A percentile compares a stretch with the other conserved stretches of the same genome.
Conservation (phyloP, 768 basidiomycete species). For the Tylopilus sp. region DNA sequence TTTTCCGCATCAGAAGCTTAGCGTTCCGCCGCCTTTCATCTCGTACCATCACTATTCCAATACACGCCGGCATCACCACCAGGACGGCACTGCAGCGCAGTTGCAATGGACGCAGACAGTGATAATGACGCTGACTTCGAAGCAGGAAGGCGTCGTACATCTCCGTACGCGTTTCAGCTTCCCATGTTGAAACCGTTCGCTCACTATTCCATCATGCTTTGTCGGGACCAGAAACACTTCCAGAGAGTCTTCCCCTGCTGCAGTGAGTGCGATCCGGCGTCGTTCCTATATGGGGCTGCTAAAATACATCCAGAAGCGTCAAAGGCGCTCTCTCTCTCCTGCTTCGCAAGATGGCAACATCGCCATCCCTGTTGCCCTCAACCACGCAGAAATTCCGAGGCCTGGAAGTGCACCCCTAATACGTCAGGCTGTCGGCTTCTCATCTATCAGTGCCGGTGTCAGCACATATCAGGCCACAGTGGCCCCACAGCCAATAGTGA, state of each 20-base stretch:
- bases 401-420: slow-evolving; percentile 48
- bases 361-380: slow-evolving; percentile 36
- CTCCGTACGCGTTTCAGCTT: slow-evolving; percentile 32
- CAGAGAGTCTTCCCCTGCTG: slow-evolving; percentile 50
- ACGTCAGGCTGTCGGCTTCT: slow-evolving; percentile 57
- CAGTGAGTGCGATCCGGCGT: slow-evolving; percentile 33
- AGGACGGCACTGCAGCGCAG: background rate
- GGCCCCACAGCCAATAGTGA: slow-evolving; percentile 18
- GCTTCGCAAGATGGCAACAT: slow-evolving; percentile 48
- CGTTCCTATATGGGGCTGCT: background rate
- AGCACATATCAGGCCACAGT: slow-evolving; percentile 30
- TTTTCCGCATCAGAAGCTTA: background rate
- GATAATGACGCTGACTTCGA: slow-evolving; percentile 24
- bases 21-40: background rate
- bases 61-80: background rate
- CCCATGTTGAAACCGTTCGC: background rate
- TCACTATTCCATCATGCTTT: background rate
- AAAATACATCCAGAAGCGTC: slow-evolving; percentile 33
- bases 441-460: slow-evolving; percentile 28
- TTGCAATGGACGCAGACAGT: slow-evolving; percentile 13
- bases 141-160: slow-evolving; percentile 35
- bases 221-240: slow-evolving; percentile 51
- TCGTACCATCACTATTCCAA: too few relatives aligned
- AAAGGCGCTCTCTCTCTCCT: slow-evolving; percentile 51
- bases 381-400: slow-evolving; percentile 45